A percentile compares a stretch with the other conserved stretches of the same genome.
phyloP scores from a whole-genome alignment of 176 grass and related monocot species.

The Carex cristatella region DNA sequence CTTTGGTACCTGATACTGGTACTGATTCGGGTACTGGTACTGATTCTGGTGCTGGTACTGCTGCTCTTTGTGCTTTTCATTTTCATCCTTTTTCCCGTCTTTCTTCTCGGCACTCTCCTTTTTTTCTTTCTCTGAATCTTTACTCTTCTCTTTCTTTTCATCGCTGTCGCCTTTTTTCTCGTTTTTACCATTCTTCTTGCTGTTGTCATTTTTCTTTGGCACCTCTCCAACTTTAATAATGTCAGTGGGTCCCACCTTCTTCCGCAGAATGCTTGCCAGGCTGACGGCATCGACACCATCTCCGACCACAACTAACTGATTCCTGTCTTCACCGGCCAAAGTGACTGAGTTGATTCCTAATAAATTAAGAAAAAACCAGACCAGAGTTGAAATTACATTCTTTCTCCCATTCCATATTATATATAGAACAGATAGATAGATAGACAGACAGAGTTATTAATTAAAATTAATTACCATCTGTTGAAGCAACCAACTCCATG shows the following conservation, averaged over 20 bases:
- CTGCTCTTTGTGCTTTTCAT: neutral
- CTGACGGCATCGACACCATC: constrained; percentile 39
- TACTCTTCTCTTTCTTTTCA: neutral
- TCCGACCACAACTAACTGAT: constrained; percentile 52
- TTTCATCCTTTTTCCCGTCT: neutral
- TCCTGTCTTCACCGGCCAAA: constrained; percentile 40
- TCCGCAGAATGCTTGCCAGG: constrained; percentile 41
- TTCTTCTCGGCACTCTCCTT: neutral
- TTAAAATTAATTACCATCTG: constrained; percentile 15
- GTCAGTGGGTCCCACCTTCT: constrained; percentile 41
- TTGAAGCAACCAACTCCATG: constrained; percentile 33
- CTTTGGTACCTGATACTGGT: neutral
- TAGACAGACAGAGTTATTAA: too few relatives aligned
- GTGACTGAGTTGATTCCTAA: constrained; percentile 36
- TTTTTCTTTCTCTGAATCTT: constrained; percentile 4
- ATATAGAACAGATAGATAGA: too few relatives aligned
- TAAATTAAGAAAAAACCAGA: neutral
- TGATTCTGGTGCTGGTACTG: neutral
- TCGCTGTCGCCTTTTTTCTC: neutral
- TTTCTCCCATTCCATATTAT: too few relatives aligned
- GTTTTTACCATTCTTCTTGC: constrained; percentile 16
- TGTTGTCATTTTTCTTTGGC: neutral
- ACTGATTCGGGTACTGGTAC: neutral
- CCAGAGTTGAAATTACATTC: too few relatives aligned
- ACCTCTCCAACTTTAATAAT: constrained; percentile 47